A percentile compares a stretch with the other conserved stretches of the same genome.
phyloP scores from a whole-genome alignment of 2,329 filamentous ascomycete species.

The Metarhizium brunneum region DNA sequence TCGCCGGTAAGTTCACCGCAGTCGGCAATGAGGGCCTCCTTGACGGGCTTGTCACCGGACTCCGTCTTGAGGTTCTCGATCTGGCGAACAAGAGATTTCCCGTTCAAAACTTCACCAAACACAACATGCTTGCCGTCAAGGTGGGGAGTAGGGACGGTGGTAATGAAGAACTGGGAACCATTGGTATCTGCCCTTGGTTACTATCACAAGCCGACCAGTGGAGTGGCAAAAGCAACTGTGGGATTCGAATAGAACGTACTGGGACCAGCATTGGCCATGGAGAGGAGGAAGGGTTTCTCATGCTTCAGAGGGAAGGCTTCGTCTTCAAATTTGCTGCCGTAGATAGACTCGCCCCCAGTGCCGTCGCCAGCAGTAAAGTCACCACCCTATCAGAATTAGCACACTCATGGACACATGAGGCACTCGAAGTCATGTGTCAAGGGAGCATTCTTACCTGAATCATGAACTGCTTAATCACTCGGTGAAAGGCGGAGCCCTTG shows the following conservation, averaged over 20 bases:
- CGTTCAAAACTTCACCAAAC: constrained; percentile 86
- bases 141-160: constrained; percentile 89
- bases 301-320: constrained; percentile 93
- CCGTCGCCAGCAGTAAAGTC: constrained; percentile 94
- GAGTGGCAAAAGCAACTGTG: background rate
- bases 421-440: background rate
- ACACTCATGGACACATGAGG: constrained; percentile 18
- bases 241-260: constrained; percentile 42
- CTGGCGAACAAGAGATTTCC: constrained; percentile 83
- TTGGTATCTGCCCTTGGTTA: constrained; percentile 59
- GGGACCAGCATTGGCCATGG: constrained; percentile 96
- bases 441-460: constrained; percentile 41
- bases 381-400: constrained; percentile 54
- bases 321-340: constrained; percentile 93
- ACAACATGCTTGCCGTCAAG: constrained; percentile 96
- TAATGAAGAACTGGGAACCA: constrained; percentile 97
- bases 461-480: constrained; percentile 98
- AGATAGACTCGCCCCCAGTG: constrained; percentile 94
- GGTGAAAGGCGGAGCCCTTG: constrained; percentile 89
- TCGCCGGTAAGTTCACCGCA: constrained; percentile 77
- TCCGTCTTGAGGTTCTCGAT: constrained; percentile 77
- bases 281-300: constrained; percentile 84
- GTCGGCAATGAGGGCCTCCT: constrained; percentile 66
- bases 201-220: background rate
- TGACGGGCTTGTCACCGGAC: constrained; percentile 65